These are phyloP conservation scores for Apium graveolens DNA, from an alignment of 129 eudicot species.

Conservation along the genomic window DNA sequence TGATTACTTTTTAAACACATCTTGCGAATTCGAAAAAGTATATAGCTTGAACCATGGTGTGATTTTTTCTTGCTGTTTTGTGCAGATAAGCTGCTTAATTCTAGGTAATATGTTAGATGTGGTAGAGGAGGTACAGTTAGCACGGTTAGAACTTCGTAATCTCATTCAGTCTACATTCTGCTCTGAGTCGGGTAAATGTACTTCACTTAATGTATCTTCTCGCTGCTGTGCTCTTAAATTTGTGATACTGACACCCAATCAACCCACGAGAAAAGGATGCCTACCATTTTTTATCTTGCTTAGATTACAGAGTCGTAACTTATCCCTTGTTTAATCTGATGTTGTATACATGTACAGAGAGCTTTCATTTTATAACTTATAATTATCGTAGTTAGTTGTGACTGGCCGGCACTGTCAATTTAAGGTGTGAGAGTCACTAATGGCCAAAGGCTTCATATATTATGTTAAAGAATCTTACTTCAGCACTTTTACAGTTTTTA, in stretches of 20 bases:
- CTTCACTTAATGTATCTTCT: neutral
- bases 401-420: neutral
- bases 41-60: neutral
- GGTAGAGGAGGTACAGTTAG: slow-evolving; percentile 61
- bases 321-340: neutral
- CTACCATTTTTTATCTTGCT: neutral
- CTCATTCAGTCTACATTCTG: slow-evolving; percentile 39
- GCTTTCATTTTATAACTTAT: neutral
- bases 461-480: neutral
- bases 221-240: neutral
- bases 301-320: neutral
- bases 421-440: neutral
- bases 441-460: neutral
- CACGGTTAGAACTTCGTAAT: slow-evolving; percentile 47
- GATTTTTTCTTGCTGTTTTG: neutral
- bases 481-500: neutral
- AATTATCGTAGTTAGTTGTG: neutral
- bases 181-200: slow-evolving; percentile 44
- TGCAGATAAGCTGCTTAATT: slow-evolving; percentile 60
- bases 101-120: slow-evolving; percentile 70
- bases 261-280: neutral
- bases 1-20: neutral
- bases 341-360: neutral
- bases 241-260: neutral
- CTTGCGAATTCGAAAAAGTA: neutral